A percentile compares a stretch with the other conserved stretches of the same genome.
Conservation (phyloP, 2,329 filamentous ascomycete genomes). For the Zasmidium angulare region DNA sequence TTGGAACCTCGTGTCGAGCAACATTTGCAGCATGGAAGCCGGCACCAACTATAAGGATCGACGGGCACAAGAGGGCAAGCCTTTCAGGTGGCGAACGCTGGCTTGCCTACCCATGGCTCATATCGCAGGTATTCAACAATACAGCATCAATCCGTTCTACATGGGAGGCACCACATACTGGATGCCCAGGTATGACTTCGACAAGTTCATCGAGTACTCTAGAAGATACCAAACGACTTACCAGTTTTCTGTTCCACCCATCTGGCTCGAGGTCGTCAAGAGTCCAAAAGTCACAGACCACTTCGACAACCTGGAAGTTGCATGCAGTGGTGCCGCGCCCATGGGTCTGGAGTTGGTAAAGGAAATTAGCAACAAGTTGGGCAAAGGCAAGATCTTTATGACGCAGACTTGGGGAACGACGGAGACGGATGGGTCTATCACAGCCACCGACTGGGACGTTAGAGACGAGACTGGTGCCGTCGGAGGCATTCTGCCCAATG, state of each 20-base stretch:
- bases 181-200: slow-evolving; percentile 62
- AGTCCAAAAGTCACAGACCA: slow-evolving; percentile 56
- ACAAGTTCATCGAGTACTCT: slow-evolving; percentile 55
- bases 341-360: slow-evolving; percentile 14
- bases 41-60: slow-evolving; percentile 1
- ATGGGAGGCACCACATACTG: slow-evolving; percentile 53
- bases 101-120: slow-evolving; percentile 44
- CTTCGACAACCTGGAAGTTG: slow-evolving; percentile 51
- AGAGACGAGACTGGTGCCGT: slow-evolving; percentile 9
- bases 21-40: slow-evolving; percentile 10
- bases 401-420: slow-evolving; percentile 59
- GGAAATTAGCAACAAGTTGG: slow-evolving; percentile 12
- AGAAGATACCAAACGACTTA: slow-evolving; percentile 52
- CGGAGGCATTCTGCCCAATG: slow-evolving; percentile 12
- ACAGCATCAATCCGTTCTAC: slow-evolving; percentile 42
- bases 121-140: slow-evolving; percentile 42
- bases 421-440: slow-evolving; percentile 54
- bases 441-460: slow-evolving; percentile 23
- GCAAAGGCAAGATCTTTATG: slow-evolving; percentile 11
- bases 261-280: slow-evolving; percentile 61
- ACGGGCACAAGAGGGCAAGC: not conserved
- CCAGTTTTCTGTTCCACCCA: slow-evolving; percentile 62
- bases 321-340: slow-evolving; percentile 26
- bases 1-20: slow-evolving; percentile 20
- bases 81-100: slow-evolving; percentile 34